Evolutionary conservation across 75 land plant genomes (phyloP).

Genomic region (Chamaecyparis obtusa): DNA sequence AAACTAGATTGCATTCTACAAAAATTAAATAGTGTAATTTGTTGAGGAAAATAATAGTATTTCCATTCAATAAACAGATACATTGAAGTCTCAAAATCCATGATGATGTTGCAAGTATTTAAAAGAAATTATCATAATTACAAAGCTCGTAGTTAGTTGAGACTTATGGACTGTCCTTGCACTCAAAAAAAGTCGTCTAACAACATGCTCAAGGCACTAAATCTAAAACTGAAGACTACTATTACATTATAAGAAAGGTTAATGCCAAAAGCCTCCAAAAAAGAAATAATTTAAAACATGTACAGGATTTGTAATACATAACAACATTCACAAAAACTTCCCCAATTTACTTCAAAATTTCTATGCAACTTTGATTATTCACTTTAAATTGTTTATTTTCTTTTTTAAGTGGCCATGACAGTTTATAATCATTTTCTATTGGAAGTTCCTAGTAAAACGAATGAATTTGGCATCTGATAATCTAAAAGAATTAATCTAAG

Average conservation of each 20-base stretch:
- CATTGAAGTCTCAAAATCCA: background rate
- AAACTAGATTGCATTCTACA: slow-evolving; percentile 5
- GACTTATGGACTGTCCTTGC: background rate
- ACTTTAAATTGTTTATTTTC: background rate
- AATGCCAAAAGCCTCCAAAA: background rate
- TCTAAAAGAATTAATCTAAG: background rate
- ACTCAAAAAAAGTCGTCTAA: background rate
- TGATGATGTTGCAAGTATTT: background rate
- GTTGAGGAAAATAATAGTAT: background rate
- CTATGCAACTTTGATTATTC: background rate
- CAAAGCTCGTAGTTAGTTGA: background rate
- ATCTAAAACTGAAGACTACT: background rate
- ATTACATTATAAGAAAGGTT: background rate
- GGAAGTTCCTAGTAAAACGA: background rate
- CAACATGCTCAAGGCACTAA: background rate
- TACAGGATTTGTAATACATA: background rate
- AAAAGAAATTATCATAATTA: background rate
- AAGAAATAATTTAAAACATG: background rate
- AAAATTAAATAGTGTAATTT: background rate
- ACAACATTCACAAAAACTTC: background rate
- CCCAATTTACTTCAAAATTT: background rate
- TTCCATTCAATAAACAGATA: background rate
- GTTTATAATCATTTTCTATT: background rate
- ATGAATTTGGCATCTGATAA: background rate
- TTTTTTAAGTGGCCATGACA: background rate